phyloP scores from a whole-genome alignment of 768 basidiomycete genomes.

The Termitomyces sp. region DNA sequence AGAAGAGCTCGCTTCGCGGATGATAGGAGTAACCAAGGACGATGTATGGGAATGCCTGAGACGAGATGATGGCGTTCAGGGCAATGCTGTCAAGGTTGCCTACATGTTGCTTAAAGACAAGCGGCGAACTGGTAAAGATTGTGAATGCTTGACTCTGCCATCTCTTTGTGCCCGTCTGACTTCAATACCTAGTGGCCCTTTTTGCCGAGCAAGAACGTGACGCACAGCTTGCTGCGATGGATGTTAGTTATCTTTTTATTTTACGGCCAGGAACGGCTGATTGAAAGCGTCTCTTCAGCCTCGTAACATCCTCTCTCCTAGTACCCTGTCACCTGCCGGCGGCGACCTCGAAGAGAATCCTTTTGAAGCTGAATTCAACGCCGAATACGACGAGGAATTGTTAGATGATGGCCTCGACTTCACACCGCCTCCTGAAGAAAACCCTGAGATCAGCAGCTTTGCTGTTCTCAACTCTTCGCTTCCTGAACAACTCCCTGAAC shows the following conservation, averaged over 20 bases:
- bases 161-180: background rate
- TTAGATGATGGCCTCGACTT: constrained; percentile 34
- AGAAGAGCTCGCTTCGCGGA: constrained; percentile 66
- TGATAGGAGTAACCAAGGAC: constrained; percentile 72
- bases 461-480: constrained; percentile 89
- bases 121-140: constrained; percentile 72
- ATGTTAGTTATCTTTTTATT: constrained; percentile 45
- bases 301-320: constrained; percentile 62
- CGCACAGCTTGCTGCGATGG: constrained; percentile 72
- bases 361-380: constrained; percentile 71
- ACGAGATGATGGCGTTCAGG: constrained; percentile 76
- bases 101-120: constrained; percentile 93
- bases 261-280: background rate
- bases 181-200: constrained; percentile 47
- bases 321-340: constrained; percentile 56
- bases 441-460: constrained; percentile 56
- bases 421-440: constrained; percentile 16
- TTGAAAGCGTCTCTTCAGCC: constrained; percentile 37
- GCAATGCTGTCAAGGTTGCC: constrained; percentile 94
- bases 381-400: constrained; percentile 42
- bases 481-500: constrained; percentile 53
- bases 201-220: constrained; percentile 86
- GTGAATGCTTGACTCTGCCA: constrained; percentile 40
- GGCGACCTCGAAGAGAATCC: constrained; percentile 69
- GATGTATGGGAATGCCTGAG: constrained; percentile 86